phyloP scores from a whole-genome alignment of 2,329 filamentous ascomycete genomes.

The Ascochyta clinopodiicola region DNA sequence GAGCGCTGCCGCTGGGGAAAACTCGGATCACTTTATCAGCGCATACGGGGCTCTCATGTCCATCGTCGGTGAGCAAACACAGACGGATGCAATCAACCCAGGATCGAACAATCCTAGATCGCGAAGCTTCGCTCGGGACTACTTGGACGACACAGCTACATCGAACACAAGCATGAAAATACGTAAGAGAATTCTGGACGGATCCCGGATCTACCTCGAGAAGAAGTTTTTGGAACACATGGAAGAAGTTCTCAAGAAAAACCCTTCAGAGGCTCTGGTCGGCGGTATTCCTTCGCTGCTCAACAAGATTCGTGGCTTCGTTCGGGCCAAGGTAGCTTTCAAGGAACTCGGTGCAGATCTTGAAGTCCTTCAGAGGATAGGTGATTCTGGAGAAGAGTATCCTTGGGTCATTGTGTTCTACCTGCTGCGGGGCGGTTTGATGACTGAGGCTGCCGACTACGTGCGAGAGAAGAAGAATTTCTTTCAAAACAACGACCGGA shows the following conservation, averaged over 20 bases:
- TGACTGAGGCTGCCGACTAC: slow-evolving; percentile 84
- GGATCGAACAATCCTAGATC: slow-evolving; percentile 69
- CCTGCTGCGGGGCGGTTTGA: slow-evolving; percentile 82
- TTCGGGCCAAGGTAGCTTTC: slow-evolving; percentile 77
- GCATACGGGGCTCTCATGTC: slow-evolving; percentile 82
- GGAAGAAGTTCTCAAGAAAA: slow-evolving; percentile 77
- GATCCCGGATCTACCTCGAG: slow-evolving; percentile 81
- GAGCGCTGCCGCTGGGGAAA: slow-evolving; percentile 70
- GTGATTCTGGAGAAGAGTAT: slow-evolving; percentile 69
- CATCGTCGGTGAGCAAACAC: slow-evolving; percentile 73
- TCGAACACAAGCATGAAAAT: slow-evolving; percentile 70
- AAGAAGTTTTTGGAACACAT: slow-evolving; percentile 79
- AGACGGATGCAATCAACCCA: slow-evolving; percentile 63
- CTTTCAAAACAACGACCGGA: slow-evolving; percentile 89
- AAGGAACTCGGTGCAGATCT: slow-evolving; percentile 87
- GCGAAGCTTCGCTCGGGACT: slow-evolving; percentile 76
- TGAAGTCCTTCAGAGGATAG: slow-evolving; percentile 78
- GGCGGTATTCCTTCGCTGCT: slow-evolving; percentile 87
- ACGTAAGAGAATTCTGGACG: slow-evolving; percentile 79
- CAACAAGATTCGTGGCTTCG: slow-evolving; percentile 91
- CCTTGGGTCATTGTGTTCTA: slow-evolving; percentile 96
- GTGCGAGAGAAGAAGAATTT: slow-evolving; percentile 81
- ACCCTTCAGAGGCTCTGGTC: slow-evolving; percentile 85
- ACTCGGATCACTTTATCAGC: slow-evolving; percentile 76
- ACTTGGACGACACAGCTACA: slow-evolving; percentile 75